Percentiles rank a stretch among this genome's conserved stretches.
Evolutionary conservation across 768 basidiomycete genomes (phyloP).

Genomic region (Scleroderma citrinum): DNA sequence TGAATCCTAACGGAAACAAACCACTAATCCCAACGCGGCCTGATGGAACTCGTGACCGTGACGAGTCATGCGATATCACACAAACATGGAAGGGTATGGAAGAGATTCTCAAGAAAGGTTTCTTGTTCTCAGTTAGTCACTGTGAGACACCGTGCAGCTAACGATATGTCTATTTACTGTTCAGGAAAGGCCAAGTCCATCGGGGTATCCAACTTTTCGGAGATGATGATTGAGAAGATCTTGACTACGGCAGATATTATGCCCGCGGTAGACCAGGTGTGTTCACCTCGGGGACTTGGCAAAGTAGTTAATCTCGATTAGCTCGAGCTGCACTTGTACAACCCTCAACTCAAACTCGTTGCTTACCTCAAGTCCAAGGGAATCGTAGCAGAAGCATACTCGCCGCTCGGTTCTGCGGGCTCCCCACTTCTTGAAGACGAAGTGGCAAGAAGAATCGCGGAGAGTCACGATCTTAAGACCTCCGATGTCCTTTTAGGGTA

Average conservation of each 20-base stretch:
- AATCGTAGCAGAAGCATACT: constrained; percentile 75
- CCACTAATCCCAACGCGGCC: constrained; percentile 51
- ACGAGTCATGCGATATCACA: constrained; percentile 55
- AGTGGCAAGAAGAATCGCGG: constrained; percentile 51
- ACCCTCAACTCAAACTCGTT: constrained; percentile 65
- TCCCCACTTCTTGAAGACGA: constrained; percentile 64
- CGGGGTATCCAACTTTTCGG: constrained; percentile 74
- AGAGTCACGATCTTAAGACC: constrained; percentile 46
- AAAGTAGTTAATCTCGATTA: constrained; percentile 19
- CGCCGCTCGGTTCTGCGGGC: constrained; percentile 67
- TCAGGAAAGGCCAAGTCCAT: constrained; percentile 59
- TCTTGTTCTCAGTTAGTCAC: constrained; percentile 9
- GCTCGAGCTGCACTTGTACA: constrained; percentile 71
- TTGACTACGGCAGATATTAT: constrained; percentile 59
- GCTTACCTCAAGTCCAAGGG: constrained; percentile 56
- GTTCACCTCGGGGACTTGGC: constrained; percentile 8
- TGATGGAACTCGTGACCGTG: constrained; percentile 61
- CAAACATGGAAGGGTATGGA: constrained; percentile 89
- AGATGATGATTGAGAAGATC: constrained; percentile 62
- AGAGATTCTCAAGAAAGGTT: constrained; percentile 57
- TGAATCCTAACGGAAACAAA: constrained; percentile 66
- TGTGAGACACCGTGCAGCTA: neutral
- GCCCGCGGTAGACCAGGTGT: constrained; percentile 70
- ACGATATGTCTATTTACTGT: constrained; percentile 3
- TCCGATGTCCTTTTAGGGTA: constrained; percentile 60